Conservation (phyloP, 2,329 filamentous ascomycete species). For the Fusarium anguioides region DNA sequence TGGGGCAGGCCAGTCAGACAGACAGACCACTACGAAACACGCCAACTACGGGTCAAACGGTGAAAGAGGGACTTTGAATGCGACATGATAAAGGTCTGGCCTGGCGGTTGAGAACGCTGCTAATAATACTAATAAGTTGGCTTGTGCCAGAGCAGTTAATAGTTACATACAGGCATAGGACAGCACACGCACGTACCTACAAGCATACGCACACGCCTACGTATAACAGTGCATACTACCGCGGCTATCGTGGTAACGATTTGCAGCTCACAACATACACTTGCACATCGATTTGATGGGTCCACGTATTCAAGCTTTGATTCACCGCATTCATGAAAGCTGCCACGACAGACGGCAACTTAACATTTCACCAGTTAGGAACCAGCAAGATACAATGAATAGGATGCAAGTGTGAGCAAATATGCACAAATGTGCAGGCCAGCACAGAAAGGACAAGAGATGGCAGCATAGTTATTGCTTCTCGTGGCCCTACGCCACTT, state of each 20-base stretch:
- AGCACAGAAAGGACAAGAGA: neutral
- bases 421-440: neutral
- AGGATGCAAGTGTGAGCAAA: neutral
- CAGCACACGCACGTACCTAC: neutral
- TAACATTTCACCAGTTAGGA: conserved; percentile 9
- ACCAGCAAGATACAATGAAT: neutral
- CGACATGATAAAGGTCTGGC: too few species aligned
- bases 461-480: conserved; percentile 1
- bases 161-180: too few species aligned
- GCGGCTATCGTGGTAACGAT: conserved; percentile 1
- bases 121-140: too few species aligned
- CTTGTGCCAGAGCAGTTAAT: too few species aligned
- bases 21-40: conserved; percentile 20
- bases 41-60: conserved; percentile 31
- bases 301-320: conserved; percentile 32
- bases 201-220: neutral
- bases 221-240: neutral
- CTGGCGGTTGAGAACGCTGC: too few species aligned
- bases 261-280: conserved; percentile 13
- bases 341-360: conserved; percentile 24
- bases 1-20: conserved; percentile 8
- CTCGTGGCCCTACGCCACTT: conserved; percentile 2
- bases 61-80: conserved; percentile 18
- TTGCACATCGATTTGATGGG: conserved; percentile 14
- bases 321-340: conserved; percentile 27